phyloP scores from a whole-genome alignment of 2,329 filamentous ascomycete species.

The Exophiala phaeomuriformis region DNA sequence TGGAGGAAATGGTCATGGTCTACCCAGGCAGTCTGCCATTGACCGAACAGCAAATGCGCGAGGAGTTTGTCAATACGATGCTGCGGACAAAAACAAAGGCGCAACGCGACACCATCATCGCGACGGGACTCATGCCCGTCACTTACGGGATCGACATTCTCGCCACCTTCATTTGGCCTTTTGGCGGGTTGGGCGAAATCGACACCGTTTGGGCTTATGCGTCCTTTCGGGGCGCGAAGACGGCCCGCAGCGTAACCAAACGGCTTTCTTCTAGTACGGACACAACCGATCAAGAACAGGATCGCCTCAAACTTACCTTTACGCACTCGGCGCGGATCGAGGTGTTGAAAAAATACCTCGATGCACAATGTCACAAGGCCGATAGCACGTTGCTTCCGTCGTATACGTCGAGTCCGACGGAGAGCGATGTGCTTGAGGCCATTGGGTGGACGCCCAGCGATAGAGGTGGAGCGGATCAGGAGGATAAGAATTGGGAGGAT shows the following conservation, averaged over 20 bases:
- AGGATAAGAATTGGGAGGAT: slow-evolving; percentile 38
- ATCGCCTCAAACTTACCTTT: slow-evolving; percentile 34
- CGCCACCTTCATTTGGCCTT: slow-evolving; percentile 30
- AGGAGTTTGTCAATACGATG: slow-evolving; percentile 39
- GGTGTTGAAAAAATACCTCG: slow-evolving; percentile 35
- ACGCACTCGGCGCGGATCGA: slow-evolving; percentile 33
- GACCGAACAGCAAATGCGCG: slow-evolving; percentile 32
- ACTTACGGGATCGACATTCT: slow-evolving; percentile 21
- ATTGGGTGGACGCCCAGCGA: slow-evolving; percentile 39
- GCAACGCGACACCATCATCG: slow-evolving; percentile 38
- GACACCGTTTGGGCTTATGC: slow-evolving; percentile 31
- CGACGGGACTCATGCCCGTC: slow-evolving; percentile 38
- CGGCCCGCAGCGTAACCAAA: slow-evolving; percentile 36
- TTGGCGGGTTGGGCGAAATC: slow-evolving; percentile 31
- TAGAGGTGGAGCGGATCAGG: slow-evolving; percentile 22
- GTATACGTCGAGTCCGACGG: slow-evolving; percentile 31
- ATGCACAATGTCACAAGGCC: slow-evolving; percentile 34
- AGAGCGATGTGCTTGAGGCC: slow-evolving; percentile 37
- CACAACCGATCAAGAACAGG: slow-evolving; percentile 26
- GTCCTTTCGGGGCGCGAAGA: slow-evolving; percentile 36
- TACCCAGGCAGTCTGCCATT: slow-evolving; percentile 33
- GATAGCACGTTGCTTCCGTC: slow-evolving; percentile 33
- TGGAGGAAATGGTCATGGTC: slow-evolving; percentile 38
- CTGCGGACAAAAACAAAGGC: slow-evolving; percentile 38
- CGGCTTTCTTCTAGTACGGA: slow-evolving; percentile 27